A percentile compares a stretch with the other conserved stretches of the same genome.
Evolutionary conservation across 2,329 filamentous ascomycete species (phyloP).

Genomic region (Biscogniauxia sp.): DNA sequence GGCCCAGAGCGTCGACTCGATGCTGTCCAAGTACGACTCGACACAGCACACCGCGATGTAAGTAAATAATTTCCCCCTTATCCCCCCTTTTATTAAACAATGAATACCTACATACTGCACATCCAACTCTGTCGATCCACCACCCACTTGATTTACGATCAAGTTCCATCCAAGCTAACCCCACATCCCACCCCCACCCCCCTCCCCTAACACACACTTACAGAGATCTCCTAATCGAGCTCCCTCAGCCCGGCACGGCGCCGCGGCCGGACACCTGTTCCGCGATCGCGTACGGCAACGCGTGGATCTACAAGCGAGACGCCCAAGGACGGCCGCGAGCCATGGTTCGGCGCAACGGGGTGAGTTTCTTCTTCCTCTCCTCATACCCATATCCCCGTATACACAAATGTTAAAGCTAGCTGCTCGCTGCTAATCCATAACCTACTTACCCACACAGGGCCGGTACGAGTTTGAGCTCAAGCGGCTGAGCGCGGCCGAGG

Average conservation of each 20-base stretch:
- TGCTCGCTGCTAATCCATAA: too few species aligned
- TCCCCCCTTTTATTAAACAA: neutral
- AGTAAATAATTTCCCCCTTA: neutral
- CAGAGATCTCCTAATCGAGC: slow-evolving; percentile 19
- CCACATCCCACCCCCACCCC: too few species aligned
- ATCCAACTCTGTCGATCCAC: neutral
- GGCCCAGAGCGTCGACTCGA: slow-evolving; percentile 9
- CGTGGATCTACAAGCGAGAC: slow-evolving; percentile 17
- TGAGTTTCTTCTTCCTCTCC: slow-evolving; percentile 5
- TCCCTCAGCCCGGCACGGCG: slow-evolving; percentile 18
- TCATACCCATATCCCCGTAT: too few species aligned
- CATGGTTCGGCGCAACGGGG: slow-evolving; percentile 22
- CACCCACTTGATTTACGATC: too few species aligned
- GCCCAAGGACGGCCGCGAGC: slow-evolving; percentile 15
- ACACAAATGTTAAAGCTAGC: too few species aligned
- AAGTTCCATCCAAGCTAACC: too few species aligned
- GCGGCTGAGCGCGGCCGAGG: slow-evolving; percentile 21
- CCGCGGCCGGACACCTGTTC: slow-evolving; percentile 17
- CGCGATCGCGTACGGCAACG: slow-evolving; percentile 17
- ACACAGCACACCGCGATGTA: slow-evolving; percentile 24
- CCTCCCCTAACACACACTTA: too few species aligned
- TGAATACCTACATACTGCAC: too few species aligned
- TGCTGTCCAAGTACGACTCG: slow-evolving; percentile 18
- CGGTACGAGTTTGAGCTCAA: slow-evolving; percentile 18
- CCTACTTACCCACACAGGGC: neutral